Evolutionary conservation across 768 basidiomycete genomes (phyloP).

Genomic region (Nevesoporus exiguus): DNA sequence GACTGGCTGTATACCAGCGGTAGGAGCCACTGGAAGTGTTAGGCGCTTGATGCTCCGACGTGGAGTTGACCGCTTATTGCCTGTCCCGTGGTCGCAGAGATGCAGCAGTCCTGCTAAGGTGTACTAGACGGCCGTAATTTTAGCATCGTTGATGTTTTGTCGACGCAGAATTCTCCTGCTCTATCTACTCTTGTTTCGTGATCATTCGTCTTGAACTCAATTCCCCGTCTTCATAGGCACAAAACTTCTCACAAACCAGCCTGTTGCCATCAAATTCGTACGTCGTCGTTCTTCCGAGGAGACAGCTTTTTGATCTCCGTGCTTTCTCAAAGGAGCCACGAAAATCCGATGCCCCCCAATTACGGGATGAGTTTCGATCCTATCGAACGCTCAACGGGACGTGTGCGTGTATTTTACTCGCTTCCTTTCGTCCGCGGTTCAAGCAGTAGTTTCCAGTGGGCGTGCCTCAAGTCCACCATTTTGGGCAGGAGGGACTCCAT

Average conservation of each 20-base stretch:
- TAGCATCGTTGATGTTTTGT: slow-evolving; percentile 5
- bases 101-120: slow-evolving; percentile 3
- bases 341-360: slow-evolving; percentile 96
- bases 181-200: background rate
- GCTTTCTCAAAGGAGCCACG: slow-evolving; percentile 70
- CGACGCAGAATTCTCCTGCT: slow-evolving; percentile 1
- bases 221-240: slow-evolving; percentile 50
- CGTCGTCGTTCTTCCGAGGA: slow-evolving; percentile 30
- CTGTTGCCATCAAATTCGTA: slow-evolving; percentile 98
- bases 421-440: slow-evolving; percentile 12
- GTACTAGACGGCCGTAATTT: slow-evolving; percentile 5
- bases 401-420: slow-evolving; percentile 47
- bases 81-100: slow-evolving; percentile 5
- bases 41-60: slow-evolving; percentile 13
- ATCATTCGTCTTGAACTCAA: slow-evolving; percentile 12
- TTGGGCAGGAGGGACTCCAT: slow-evolving; percentile 97
- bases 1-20: background rate
- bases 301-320: slow-evolving; percentile 13
- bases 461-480: slow-evolving; percentile 97
- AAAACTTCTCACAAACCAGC: slow-evolving; percentile 79
- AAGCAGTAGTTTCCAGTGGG: slow-evolving; percentile 55
- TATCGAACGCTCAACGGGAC: slow-evolving; percentile 94
- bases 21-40: slow-evolving; percentile 2
- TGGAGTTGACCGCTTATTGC: slow-evolving; percentile 4
- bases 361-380: slow-evolving; percentile 95